These are phyloP conservation scores for Cyclotella distinguenda DNA, from an alignment of 108 stramenopile genomes.

Conservation along the genomic window DNA sequence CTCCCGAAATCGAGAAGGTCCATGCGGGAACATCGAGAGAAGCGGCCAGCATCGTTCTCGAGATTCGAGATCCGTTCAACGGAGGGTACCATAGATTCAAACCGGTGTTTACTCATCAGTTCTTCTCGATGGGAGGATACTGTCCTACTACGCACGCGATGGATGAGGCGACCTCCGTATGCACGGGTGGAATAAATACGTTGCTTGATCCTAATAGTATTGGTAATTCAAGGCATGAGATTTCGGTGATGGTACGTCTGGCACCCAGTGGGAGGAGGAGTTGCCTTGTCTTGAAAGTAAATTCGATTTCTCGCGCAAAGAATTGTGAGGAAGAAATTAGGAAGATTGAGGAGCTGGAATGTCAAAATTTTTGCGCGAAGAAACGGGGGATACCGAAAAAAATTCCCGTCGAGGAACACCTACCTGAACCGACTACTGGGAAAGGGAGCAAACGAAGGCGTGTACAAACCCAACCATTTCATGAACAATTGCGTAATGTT, in stretches of 20 bases:
- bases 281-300: slow-evolving; percentile 19
- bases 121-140: slow-evolving; percentile 31
- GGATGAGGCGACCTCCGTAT: slow-evolving; percentile 2
- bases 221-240: slow-evolving; percentile 8
- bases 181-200: slow-evolving; percentile 1
- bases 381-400: too few relatives aligned
- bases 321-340: not conserved
- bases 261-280: slow-evolving; percentile 36
- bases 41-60: slow-evolving; percentile 7
- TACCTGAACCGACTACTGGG: not conserved
- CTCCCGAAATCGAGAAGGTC: not conserved
- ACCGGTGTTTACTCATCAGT: slow-evolving; percentile 44
- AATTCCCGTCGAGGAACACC: not conserved
- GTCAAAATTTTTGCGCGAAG: too few relatives aligned
- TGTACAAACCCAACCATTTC: not conserved
- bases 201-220: slow-evolving; percentile 28
- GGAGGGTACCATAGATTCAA: slow-evolving; percentile 22
- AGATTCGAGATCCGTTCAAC: not conserved
- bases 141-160: slow-evolving; percentile 23
- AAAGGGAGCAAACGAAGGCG: not conserved
- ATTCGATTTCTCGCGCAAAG: not conserved
- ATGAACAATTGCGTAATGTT: slow-evolving; percentile 5
- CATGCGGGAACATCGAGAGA: slow-evolving; percentile 13
- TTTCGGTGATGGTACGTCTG: slow-evolving; percentile 22
- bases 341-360: not conserved